Base-by-base conservation (phyloP, 140 eudicot species). In the Senecio squalidus region DNA sequence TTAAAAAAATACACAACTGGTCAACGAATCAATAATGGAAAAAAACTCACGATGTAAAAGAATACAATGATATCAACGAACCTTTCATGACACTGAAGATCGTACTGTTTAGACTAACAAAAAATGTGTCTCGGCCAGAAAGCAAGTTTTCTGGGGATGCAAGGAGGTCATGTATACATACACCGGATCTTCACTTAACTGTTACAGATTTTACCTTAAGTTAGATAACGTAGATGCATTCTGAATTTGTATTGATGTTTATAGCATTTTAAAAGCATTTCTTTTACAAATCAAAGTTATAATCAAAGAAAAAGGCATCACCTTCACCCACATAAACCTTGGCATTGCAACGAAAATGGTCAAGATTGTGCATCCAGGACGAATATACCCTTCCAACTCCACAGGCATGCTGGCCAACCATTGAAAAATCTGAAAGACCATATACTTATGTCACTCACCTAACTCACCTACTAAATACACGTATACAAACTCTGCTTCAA, bases 371-470 rank as follows among this genome's bases (percentile, higher is more conserved):
- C 98, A 91, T 59, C 98, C 96, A 27, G 98, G 96, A 69, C 98
- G 98, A 51, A 86, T 77, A 70, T 91, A 91, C 47, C 98, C 98
- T 81, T 91, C 98, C 94, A 91, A 75, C 74, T 91, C 98, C 64
- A 91, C 81, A n/a, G 98, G 98, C 98, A 91, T 91, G 75, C 69
- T 86, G 30, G 96, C 79, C 89, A 91, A 84, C 98, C 98, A 91
- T 23, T 91, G 84, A 60, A 91, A 91, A 72, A 91, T 91, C 96
- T 91, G 73, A 44, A 74, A 34, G 70, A 59, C 21, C 16, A 67
- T 64, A 49, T 36, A 29, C 20, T 27, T 5, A 34, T 55, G 66
- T 78, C 33, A 77, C 55, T 72, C 62, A 69, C 52, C n/a, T n/a
- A n/a, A n/a, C n/a, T n/a, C n/a, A n/a, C n/a, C 40, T 60, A 44